These are phyloP conservation scores for Rhodotorula sp. DNA, from an alignment of 1,284 basidiomycete genomes.

Conservation along the genomic window DNA sequence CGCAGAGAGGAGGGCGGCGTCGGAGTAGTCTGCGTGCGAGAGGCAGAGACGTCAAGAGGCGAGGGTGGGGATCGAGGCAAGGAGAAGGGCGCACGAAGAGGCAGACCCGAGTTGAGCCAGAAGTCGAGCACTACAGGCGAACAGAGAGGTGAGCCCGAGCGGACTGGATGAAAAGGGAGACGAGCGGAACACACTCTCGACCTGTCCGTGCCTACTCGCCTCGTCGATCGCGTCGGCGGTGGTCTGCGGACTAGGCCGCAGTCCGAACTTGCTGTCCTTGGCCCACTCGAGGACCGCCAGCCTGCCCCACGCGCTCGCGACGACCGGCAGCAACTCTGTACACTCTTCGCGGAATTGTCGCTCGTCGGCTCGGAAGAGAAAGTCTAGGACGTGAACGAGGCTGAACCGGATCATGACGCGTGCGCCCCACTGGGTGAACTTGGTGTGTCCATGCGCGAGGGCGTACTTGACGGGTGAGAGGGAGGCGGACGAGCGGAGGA, in stretches of 20 bases:
- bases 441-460: slow-evolving; percentile 56
- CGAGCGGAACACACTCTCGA: slow-evolving; percentile 45
- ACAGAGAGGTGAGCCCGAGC: too few relatives aligned
- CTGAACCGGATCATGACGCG: slow-evolving; percentile 65
- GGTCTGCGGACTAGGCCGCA: slow-evolving; percentile 27
- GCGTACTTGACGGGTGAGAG: slow-evolving; percentile 27
- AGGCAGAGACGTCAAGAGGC: neutral
- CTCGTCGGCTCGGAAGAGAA: slow-evolving; percentile 62
- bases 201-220: slow-evolving; percentile 69
- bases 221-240: slow-evolving; percentile 44
- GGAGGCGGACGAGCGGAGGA: slow-evolving; percentile 23
- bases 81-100: slow-evolving; percentile 25
- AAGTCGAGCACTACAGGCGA: slow-evolving; percentile 61
- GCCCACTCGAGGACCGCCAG: slow-evolving; percentile 55
- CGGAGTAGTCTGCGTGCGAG: slow-evolving; percentile 64
- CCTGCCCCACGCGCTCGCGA: slow-evolving; percentile 46
- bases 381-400: slow-evolving; percentile 70
- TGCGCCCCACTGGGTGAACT: slow-evolving; percentile 67
- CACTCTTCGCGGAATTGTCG: slow-evolving; percentile 36
- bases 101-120: slow-evolving; percentile 62
- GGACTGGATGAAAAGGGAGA: neutral
- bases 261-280: slow-evolving; percentile 41
- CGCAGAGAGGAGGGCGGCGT: slow-evolving; percentile 70
- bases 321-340: slow-evolving; percentile 43
- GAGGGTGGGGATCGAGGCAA: neutral